These are phyloP conservation scores for Monilinia fructicola DNA, from an alignment of 2,329 filamentous ascomycete genomes.

Conservation along the genomic window DNA sequence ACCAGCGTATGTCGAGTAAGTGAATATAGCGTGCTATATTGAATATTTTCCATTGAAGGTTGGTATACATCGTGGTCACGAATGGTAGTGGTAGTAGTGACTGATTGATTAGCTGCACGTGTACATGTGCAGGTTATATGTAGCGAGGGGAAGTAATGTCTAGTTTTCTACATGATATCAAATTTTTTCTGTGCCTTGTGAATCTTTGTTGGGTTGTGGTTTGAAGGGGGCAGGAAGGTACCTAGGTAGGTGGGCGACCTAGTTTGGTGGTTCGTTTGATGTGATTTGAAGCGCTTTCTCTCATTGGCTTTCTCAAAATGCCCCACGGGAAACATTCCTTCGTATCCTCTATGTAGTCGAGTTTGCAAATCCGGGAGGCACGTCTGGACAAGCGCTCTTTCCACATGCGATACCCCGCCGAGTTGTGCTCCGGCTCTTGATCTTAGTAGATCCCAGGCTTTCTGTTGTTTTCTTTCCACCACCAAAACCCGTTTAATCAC, in stretches of 20 bases:
- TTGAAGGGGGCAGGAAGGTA: too few species aligned
- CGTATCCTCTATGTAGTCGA: neutral
- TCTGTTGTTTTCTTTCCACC: neutral
- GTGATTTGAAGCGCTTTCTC: neutral
- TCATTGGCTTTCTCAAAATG: neutral
- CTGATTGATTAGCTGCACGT: too few species aligned
- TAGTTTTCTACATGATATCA: conserved; percentile 6
- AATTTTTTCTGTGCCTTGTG: neutral
- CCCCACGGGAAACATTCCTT: neutral
- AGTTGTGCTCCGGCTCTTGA: too few species aligned
- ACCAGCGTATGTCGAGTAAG: neutral
- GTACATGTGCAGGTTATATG: neutral
- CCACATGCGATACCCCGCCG: neutral
- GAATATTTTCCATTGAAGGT: neutral
- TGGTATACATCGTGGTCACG: neutral
- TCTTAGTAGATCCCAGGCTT: neutral
- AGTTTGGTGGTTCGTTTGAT: too few species aligned
- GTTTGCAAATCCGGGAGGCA: neutral
- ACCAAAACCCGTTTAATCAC: too few species aligned
- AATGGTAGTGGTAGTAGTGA: too few species aligned
- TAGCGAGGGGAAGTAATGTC: neutral
- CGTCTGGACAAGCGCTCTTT: neutral
- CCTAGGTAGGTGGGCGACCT: too few species aligned
- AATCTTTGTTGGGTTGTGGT: too few species aligned
- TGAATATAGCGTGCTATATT: neutral